These are phyloP conservation scores for Capronia coronata DNA, from an alignment of 2,329 filamentous ascomycete genomes.

Conservation along the genomic window DNA sequence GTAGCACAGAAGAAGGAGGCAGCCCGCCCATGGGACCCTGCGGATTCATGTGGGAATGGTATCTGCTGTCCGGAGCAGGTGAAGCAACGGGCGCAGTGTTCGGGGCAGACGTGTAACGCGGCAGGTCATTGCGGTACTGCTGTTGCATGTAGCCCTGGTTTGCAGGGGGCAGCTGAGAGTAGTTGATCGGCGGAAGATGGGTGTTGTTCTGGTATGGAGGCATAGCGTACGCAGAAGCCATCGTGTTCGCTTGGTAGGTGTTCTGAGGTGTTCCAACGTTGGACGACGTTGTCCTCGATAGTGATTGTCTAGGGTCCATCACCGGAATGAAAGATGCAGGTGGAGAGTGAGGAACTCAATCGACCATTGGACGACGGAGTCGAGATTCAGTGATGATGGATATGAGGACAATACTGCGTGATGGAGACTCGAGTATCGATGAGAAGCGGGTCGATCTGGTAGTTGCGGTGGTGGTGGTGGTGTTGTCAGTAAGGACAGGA, in stretches of 20 bases:
- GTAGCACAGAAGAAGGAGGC: slow-evolving; percentile 39
- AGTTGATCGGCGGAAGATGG: slow-evolving; percentile 43
- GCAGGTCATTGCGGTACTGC: slow-evolving; percentile 27
- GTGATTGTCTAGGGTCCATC: slow-evolving; percentile 29
- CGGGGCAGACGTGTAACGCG: slow-evolving; percentile 37
- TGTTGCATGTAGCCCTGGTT: slow-evolving; percentile 27
- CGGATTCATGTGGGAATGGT: slow-evolving; percentile 34
- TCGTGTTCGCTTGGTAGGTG: slow-evolving; percentile 37
- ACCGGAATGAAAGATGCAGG: slow-evolving; percentile 19
- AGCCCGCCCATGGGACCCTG: slow-evolving; percentile 39
- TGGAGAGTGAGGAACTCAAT: slow-evolving; percentile 20
- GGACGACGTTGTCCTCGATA: slow-evolving; percentile 36
- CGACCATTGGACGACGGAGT: slow-evolving; percentile 22
- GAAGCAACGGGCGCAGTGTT: slow-evolving; percentile 33
- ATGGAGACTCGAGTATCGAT: slow-evolving; percentile 9
- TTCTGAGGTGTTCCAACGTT: slow-evolving; percentile 37
- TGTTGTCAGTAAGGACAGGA: slow-evolving; percentile 21
- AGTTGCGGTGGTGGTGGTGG: slow-evolving; percentile 1
- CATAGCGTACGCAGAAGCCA: slow-evolving; percentile 36
- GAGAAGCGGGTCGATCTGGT: slow-evolving; percentile 11
- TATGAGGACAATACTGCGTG: slow-evolving; percentile 2
- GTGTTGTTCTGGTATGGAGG: slow-evolving; percentile 44
- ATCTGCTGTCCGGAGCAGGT: slow-evolving; percentile 25
- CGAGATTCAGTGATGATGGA: slow-evolving; percentile 1
- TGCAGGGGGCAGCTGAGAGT: slow-evolving; percentile 41